Evolutionary conservation across 148 eudicot genomes (phyloP).

Genomic region (Rhododendron ovatum): DNA sequence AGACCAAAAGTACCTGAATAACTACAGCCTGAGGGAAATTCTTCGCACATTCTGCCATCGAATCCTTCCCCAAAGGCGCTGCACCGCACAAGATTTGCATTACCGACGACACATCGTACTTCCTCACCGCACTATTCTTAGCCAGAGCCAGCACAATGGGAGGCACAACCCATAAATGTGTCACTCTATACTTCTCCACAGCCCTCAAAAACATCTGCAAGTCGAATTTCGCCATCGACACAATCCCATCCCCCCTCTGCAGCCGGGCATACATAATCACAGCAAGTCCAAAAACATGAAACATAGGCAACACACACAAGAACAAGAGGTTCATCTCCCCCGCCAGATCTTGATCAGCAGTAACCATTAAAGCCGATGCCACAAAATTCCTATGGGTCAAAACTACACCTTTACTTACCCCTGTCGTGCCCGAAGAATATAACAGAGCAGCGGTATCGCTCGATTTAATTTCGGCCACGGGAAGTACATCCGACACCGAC

Average conservation of each 20-base stretch:
- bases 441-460: conserved; percentile 54
- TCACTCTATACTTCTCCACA: conserved; percentile 52
- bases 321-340: conserved; percentile 50
- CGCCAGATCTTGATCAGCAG: conserved; percentile 39
- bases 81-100: conserved; percentile 72
- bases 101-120: conserved; percentile 63
- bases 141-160: conserved; percentile 68
- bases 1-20: conserved; percentile 33
- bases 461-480: conserved; percentile 26
- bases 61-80: conserved; percentile 73
- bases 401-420: conserved; percentile 65
- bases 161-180: conserved; percentile 74
- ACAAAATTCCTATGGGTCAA: conserved; percentile 66
- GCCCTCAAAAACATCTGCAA: conserved; percentile 51
- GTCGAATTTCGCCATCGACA: conserved; percentile 54
- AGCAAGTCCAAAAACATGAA: conserved; percentile 69
- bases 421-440: conserved; percentile 79
- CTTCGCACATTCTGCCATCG: conserved; percentile 64
- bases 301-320: conserved; percentile 69
- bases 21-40: conserved; percentile 46
- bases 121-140: conserved; percentile 48
- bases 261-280: conserved; percentile 49
- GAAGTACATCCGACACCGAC: conserved; percentile 22
- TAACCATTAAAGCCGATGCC: conserved; percentile 43
- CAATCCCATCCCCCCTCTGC: conserved; percentile 56